These are phyloP conservation scores for Paxillus rubicundulus DNA, from an alignment of 768 basidiomycete genomes.

Conservation along the genomic window DNA sequence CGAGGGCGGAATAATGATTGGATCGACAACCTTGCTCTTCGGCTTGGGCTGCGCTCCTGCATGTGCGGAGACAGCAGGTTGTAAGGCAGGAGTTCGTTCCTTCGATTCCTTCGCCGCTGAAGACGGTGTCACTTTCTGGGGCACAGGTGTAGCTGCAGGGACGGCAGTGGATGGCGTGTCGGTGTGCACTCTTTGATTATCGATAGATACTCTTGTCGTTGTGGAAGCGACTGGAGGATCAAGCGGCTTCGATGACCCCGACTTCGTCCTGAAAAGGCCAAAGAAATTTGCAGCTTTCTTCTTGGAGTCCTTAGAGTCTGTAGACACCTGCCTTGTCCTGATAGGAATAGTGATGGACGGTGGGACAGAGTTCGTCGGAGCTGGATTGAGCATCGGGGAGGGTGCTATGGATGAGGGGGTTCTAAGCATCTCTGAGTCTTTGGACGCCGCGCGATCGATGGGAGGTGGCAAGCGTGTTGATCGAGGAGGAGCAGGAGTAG, in stretches of 20 bases:
- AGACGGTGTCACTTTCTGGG: slow-evolving; percentile 15
- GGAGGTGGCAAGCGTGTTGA: slow-evolving; percentile 20
- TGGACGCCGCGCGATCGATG: slow-evolving; percentile 38
- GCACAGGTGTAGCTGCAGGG: slow-evolving; percentile 1
- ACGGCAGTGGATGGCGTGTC: slow-evolving; percentile 5
- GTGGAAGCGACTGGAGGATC: slow-evolving; percentile 25
- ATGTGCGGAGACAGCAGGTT: slow-evolving; percentile 4
- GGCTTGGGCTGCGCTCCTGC: slow-evolving; percentile 15
- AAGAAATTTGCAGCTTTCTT: slow-evolving; percentile 30
- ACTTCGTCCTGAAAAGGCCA: slow-evolving; percentile 31
- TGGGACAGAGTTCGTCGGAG: slow-evolving; percentile 1
- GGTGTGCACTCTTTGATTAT: slow-evolving; percentile 15
- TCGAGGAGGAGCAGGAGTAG: slow-evolving; percentile 31
- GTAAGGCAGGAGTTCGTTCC: slow-evolving; percentile 2
- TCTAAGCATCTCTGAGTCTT: slow-evolving; percentile 53
- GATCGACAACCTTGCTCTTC: slow-evolving; percentile 18
- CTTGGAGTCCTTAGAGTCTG: slow-evolving; percentile 34
- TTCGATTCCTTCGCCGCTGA: slow-evolving; percentile 17
- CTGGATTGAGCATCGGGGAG: slow-evolving; percentile 43
- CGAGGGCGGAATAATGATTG: slow-evolving; percentile 31
- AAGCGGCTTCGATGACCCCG: slow-evolving; percentile 28
- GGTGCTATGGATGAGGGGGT: slow-evolving; percentile 66
- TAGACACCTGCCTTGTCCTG: slow-evolving; percentile 25
- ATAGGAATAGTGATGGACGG: slow-evolving; percentile 14
- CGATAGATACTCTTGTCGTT: slow-evolving; percentile 17